Conservation (phyloP, 2,329 filamentous ascomycete genomes). For the Colletotrichum paranaense region DNA sequence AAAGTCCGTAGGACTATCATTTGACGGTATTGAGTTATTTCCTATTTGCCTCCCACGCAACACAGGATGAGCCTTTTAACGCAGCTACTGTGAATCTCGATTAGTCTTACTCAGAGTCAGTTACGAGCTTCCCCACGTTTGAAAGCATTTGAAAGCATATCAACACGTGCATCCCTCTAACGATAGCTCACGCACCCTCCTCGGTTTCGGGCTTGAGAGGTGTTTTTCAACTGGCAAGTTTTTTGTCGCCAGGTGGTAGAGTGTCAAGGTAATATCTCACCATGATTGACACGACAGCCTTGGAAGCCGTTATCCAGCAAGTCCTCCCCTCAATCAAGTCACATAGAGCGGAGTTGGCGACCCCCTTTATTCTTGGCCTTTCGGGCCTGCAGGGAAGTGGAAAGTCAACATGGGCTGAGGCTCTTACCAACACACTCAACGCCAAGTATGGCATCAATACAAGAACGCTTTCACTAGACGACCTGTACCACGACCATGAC, state of each 20-base stretch:
- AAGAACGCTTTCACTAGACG: conserved; percentile 29
- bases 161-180: not conserved
- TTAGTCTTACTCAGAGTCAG: not conserved
- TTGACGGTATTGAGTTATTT: not conserved
- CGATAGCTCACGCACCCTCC: not conserved
- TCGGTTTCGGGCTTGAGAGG: not conserved
- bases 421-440: conserved; percentile 29
- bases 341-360: not conserved
- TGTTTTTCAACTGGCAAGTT: not conserved
- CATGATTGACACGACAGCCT: conserved; percentile 22
- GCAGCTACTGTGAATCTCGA: not conserved
- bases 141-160: conserved; percentile 12
- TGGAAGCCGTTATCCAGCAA: conserved; percentile 17
- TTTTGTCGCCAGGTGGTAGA: not conserved
- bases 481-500: conserved; percentile 30
- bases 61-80: not conserved
- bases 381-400: conserved; percentile 34
- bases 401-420: conserved; percentile 34
- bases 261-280: not conserved
- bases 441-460: conserved; percentile 26
- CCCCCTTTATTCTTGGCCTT: conserved; percentile 25
- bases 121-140: not conserved
- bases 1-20: not conserved
- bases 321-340: conserved; percentile 12
- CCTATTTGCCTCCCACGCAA: not conserved